Percentiles rank a stretch among this genome's conserved stretches.
These are phyloP conservation scores for Lanzia echinophila DNA, from an alignment of 2,329 filamentous ascomycete species.

Conservation along the genomic window DNA sequence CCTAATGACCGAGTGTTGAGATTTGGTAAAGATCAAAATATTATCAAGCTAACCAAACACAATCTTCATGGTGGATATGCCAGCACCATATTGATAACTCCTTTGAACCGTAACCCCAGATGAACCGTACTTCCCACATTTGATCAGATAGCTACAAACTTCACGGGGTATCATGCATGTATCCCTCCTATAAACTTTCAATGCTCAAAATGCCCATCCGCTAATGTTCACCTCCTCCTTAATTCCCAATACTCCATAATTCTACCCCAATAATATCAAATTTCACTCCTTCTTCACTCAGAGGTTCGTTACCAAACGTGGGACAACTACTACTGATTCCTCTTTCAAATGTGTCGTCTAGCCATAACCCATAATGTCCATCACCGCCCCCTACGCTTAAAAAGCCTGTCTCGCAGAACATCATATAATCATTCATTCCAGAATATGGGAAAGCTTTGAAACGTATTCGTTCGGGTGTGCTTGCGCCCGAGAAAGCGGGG, in stretches of 20 bases:
- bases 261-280: conserved; percentile 90
- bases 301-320: conserved; percentile 89
- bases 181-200: not conserved
- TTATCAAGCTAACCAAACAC: not conserved
- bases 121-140: not conserved
- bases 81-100: not conserved
- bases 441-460: conserved; percentile 98
- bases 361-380: conserved; percentile 88
- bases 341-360: conserved; percentile 76
- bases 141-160: conserved; percentile 1
- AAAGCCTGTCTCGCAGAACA: conserved; percentile 81
- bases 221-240: not conserved
- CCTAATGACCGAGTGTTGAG: not conserved
- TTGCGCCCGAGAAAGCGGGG: conserved; percentile 31
- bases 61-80: not conserved
- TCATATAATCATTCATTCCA: conserved; percentile 93
- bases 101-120: not conserved
- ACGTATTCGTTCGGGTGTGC: conserved; percentile 67
- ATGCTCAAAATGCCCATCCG: not conserved
- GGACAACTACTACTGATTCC: conserved; percentile 79
- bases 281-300: conserved; percentile 88
- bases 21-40: not conserved
- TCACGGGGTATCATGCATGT: conserved; percentile 9
- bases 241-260: conserved; percentile 79
- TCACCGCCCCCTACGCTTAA: conserved; percentile 83